Percentiles rank a stretch among this genome's conserved stretches.
Evolutionary conservation across 2,329 filamentous ascomycete species (phyloP).

Genomic region (Talaromyces pinophilus): DNA sequence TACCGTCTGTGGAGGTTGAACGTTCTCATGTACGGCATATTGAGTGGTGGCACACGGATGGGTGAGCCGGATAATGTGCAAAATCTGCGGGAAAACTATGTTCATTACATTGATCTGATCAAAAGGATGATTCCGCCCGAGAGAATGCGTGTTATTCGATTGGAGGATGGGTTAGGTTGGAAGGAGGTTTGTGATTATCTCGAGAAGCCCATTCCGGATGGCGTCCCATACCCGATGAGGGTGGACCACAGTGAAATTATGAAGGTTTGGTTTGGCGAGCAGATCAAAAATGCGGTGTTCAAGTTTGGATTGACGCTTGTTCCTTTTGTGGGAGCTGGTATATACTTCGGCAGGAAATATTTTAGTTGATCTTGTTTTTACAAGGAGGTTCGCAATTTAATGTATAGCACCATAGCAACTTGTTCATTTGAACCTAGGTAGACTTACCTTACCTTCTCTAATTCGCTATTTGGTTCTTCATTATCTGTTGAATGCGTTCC

Average conservation of each 20-base stretch:
- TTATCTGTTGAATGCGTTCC: not conserved
- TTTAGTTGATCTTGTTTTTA: not conserved
- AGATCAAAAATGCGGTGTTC: not conserved
- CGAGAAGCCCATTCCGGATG: not conserved
- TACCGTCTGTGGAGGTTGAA: not conserved
- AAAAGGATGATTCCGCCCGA: not conserved
- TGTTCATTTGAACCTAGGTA: not conserved
- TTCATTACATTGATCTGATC: not conserved
- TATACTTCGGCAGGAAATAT: not conserved
- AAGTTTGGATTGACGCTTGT: not conserved
- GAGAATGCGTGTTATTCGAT: not conserved
- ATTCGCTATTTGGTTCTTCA: not conserved
- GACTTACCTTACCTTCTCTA: not conserved
- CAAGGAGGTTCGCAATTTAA: not conserved
- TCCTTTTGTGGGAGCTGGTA: not conserved
- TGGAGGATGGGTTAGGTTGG: not conserved
- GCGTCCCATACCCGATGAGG: not conserved
- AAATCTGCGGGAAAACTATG: not conserved
- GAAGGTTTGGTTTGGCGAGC: not conserved
- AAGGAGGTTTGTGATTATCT: not conserved
- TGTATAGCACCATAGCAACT: not conserved
- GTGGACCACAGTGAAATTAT: not conserved
- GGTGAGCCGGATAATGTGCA: not conserved
- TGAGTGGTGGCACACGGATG: not conserved
- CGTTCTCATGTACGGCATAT: not conserved